These are phyloP conservation scores for Colletotrichum sidae DNA, from an alignment of 2,329 filamentous ascomycete genomes.

Conservation along the genomic window DNA sequence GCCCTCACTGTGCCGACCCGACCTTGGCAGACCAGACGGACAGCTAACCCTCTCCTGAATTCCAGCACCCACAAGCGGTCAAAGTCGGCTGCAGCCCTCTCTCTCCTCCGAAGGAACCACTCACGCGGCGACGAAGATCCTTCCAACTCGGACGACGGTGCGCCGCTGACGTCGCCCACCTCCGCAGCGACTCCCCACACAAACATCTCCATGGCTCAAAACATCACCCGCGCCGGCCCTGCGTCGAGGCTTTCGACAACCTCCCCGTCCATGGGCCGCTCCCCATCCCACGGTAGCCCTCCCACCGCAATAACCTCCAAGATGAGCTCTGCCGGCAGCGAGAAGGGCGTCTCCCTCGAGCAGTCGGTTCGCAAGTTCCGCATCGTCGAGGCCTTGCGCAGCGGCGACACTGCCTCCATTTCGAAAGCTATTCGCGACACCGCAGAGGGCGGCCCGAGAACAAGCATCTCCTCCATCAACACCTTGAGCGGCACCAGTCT, in stretches of 20 bases:
- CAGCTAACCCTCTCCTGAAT: slow-evolving; percentile 33
- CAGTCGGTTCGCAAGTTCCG: slow-evolving; percentile 95
- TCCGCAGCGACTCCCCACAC: slow-evolving; percentile 46
- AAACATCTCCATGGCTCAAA: slow-evolving; percentile 51
- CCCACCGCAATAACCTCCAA: slow-evolving; percentile 31
- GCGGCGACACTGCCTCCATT: slow-evolving; percentile 90
- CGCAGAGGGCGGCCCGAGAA: slow-evolving; percentile 61
- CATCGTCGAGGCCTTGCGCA: slow-evolving; percentile 91
- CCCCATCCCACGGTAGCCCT: slow-evolving; percentile 50
- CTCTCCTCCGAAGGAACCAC: slow-evolving; percentile 66
- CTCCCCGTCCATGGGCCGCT: slow-evolving; percentile 54
- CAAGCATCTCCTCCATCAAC: slow-evolving; percentile 67
- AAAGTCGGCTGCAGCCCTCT: slow-evolving; percentile 63
- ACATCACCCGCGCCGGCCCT: slow-evolving; percentile 55
- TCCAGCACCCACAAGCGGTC: slow-evolving; percentile 62
- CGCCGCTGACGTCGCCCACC: slow-evolving; percentile 46
- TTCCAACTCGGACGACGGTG: slow-evolving; percentile 60
- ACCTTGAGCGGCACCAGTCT: slow-evolving; percentile 58
- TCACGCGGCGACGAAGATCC: slow-evolving; percentile 64
- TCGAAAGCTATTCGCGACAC: slow-evolving; percentile 84
- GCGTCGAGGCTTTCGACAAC: slow-evolving; percentile 58
- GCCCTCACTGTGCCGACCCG: slow-evolving; percentile 11
- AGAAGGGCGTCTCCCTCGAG: slow-evolving; percentile 75
- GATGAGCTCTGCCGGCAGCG: slow-evolving; percentile 42
- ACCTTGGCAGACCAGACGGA: slow-evolving; percentile 17